Percentiles rank a stretch among this genome's conserved stretches.
phyloP scores from a whole-genome alignment of 352 stramenopile species.

The Globisporangium middletonii region DNA sequence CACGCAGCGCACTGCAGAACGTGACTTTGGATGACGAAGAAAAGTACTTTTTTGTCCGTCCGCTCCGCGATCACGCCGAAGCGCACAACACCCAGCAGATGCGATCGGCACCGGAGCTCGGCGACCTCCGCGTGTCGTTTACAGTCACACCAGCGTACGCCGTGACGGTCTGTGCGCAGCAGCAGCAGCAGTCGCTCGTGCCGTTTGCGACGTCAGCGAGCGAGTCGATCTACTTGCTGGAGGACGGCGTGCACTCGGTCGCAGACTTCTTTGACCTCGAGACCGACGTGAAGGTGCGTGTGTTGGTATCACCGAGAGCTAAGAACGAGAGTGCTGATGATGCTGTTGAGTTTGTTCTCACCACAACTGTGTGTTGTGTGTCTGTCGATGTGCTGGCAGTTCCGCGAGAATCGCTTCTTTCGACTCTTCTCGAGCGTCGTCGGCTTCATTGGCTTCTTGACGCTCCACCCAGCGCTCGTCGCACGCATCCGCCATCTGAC shows the following conservation, averaged over 20 bases:
- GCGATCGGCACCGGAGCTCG: constrained; percentile 22
- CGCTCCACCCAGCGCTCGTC: constrained; percentile 34
- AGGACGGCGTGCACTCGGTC: constrained; percentile 46
- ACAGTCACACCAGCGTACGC: constrained; percentile 55
- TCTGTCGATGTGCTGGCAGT: constrained; percentile 15
- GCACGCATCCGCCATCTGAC: constrained; percentile 9
- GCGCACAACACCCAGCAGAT: constrained; percentile 7
- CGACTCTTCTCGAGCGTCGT: constrained; percentile 54
- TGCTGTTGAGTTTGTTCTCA: background rate
- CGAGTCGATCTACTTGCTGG: constrained; percentile 48
- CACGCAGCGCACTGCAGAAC: constrained; percentile 36
- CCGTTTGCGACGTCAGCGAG: constrained; percentile 36
- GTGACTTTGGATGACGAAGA: constrained; percentile 49
- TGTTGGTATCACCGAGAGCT: background rate
- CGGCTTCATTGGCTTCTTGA: constrained; percentile 61
- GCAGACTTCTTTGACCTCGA: constrained; percentile 48
- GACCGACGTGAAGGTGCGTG: constrained; percentile 30
- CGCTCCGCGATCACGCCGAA: background rate
- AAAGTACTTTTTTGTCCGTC: constrained; percentile 38
- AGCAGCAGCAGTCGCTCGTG: constrained; percentile 27
- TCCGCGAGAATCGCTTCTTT: constrained; percentile 59
- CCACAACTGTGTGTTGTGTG: background rate
- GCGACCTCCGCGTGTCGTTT: constrained; percentile 64
- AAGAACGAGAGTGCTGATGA: background rate
- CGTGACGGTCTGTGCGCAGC: constrained; percentile 58